Percentiles rank a stretch among this genome's conserved stretches.
Evolutionary conservation across 2,329 filamentous ascomycete species (phyloP).

Genomic region (Neofusicoccum kwambonambiense): DNA sequence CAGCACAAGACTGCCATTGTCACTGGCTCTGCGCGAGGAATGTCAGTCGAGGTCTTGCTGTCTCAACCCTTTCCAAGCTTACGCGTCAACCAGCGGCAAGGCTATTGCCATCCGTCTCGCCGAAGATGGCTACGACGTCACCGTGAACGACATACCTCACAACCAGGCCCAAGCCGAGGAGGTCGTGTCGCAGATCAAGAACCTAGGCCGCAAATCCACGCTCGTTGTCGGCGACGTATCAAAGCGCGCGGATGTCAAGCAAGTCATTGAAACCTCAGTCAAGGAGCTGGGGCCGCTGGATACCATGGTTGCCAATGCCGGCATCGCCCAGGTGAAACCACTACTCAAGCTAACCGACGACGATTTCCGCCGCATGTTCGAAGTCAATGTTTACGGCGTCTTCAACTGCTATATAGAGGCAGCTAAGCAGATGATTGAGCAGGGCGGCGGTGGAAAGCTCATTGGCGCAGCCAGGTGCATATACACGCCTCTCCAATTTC

Average conservation of each 20-base stretch:
- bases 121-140: slow-evolving; percentile 64
- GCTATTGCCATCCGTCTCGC: slow-evolving; percentile 64
- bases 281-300: slow-evolving; percentile 53
- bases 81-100: slow-evolving; percentile 50
- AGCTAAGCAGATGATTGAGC: slow-evolving; percentile 63
- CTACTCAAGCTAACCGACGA: slow-evolving; percentile 57
- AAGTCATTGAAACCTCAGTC: slow-evolving; percentile 54
- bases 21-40: slow-evolving; percentile 39
- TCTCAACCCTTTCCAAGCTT: background rate
- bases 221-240: slow-evolving; percentile 62
- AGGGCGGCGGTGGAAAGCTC: slow-evolving; percentile 52
- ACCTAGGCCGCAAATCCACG: slow-evolving; percentile 52
- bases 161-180: slow-evolving; percentile 55
- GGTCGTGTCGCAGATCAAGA: slow-evolving; percentile 52
- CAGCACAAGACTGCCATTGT: slow-evolving; percentile 36
- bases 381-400: slow-evolving; percentile 64
- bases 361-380: slow-evolving; percentile 60
- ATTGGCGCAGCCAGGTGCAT: slow-evolving; percentile 49
- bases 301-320: slow-evolving; percentile 61
- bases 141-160: slow-evolving; percentile 61
- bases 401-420: slow-evolving; percentile 65
- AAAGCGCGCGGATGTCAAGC: slow-evolving; percentile 52
- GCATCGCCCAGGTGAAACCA: slow-evolving; percentile 58
- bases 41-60: slow-evolving; percentile 25
- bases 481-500: no score